Percentiles rank a stretch among this genome's conserved stretches.
These are phyloP conservation scores for Yarrowia porcina DNA, from an alignment of 805 yeast species.

Conservation along the genomic window DNA sequence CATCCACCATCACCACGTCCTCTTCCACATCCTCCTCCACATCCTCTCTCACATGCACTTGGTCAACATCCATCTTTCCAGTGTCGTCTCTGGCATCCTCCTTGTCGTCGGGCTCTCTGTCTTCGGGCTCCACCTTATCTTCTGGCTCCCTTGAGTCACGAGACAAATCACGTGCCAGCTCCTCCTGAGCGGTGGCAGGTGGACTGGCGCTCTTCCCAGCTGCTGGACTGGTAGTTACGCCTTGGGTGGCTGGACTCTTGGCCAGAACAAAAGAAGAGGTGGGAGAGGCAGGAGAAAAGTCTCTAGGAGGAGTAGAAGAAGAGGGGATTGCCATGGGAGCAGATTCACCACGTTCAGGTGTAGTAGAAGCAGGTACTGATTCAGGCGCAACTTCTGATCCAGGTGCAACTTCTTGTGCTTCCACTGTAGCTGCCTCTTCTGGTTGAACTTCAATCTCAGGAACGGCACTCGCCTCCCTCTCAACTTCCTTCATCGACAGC, in stretches of 20 bases:
- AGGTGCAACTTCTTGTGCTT: too few species aligned
- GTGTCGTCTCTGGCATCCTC: too few species aligned
- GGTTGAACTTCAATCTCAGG: background rate
- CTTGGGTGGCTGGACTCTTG: background rate
- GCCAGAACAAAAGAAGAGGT: background rate
- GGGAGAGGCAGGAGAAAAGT: background rate
- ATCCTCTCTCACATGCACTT: too few species aligned
- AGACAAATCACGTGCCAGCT: background rate
- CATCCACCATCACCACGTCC: background rate
- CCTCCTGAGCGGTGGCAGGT: background rate
- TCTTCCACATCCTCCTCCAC: too few species aligned
- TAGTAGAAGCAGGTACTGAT: too few species aligned
- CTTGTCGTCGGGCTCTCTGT: too few species aligned
- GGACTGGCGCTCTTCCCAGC: background rate
- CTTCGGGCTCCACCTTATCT: too few species aligned
- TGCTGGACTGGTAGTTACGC: background rate
- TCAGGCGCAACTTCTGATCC: too few species aligned
- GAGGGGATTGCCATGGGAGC: background rate
- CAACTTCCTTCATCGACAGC: background rate
- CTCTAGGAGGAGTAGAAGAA: background rate
- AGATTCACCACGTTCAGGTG: too few species aligned
- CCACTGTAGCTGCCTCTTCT: background rate
- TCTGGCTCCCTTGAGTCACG: too few species aligned
- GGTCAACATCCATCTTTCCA: too few species aligned
- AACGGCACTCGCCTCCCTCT: too few species aligned